Evolutionary conservation across 2,329 filamentous ascomycete species (phyloP).

Genomic region (Trichoderma semiorbis): DNA sequence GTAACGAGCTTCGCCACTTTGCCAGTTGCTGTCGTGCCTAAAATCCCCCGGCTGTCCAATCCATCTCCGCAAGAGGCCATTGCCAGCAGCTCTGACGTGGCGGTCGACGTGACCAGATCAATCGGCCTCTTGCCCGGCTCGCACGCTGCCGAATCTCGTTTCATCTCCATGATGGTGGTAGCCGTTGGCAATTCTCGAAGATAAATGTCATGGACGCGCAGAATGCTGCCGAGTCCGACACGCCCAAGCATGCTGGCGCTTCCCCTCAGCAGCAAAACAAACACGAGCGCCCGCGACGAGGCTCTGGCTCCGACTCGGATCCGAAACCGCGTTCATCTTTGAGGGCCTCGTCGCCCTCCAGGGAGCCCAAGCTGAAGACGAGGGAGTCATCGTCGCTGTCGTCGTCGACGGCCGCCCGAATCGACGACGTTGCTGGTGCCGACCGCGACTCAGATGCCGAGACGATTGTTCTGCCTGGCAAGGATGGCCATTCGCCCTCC

Average conservation of each 20-base stretch:
- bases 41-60: conserved; percentile 6
- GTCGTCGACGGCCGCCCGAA: conserved; percentile 20
- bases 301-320: conserved; percentile 23
- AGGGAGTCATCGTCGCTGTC: conserved; percentile 11
- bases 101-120: conserved; percentile 17
- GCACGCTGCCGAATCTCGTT: conserved; percentile 18
- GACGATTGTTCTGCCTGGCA: conserved; percentile 65
- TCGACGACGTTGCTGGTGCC: conserved; percentile 36
- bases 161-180: conserved; percentile 56
- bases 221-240: conserved; percentile 62
- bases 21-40: conserved; percentile 13
- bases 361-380: conserved; percentile 16
- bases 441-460: conserved; percentile 69
- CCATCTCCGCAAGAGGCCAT: conserved; percentile 15
- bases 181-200: conserved; percentile 46
- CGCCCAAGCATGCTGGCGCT: conserved; percentile 55
- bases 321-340: conserved; percentile 20
- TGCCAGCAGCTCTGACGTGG: conserved; percentile 17
- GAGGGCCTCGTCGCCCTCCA: conserved; percentile 20
- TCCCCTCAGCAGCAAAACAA: conserved; percentile 41
- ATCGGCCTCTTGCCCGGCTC: conserved; percentile 18
- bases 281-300: conserved; percentile 18
- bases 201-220: conserved; percentile 68
- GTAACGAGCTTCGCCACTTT: neutral
- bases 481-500: conserved; percentile 61